Conservation (phyloP, 306 rosid species). For the Malus fusca region DNA sequence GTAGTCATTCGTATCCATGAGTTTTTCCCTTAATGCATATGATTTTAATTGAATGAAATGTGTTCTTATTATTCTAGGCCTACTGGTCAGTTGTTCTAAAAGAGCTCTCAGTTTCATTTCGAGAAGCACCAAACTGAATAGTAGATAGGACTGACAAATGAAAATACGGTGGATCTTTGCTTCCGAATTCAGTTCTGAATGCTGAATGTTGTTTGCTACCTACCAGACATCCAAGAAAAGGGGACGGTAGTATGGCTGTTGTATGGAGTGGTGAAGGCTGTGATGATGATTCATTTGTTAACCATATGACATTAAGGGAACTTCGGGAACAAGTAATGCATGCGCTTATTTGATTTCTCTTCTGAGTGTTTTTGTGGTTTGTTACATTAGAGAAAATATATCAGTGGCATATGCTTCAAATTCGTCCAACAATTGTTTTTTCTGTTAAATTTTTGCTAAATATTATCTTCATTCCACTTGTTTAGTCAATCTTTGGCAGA, state of each 20-base stretch:
- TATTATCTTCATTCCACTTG: too few species aligned
- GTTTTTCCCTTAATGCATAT: background rate
- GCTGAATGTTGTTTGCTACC: too few species aligned
- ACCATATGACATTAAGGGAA: constrained; percentile 52
- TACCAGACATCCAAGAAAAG: too few species aligned
- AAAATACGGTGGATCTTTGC: too few species aligned
- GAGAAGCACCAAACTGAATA: constrained; percentile 42
- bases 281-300: constrained; percentile 49
- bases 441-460: too few species aligned
- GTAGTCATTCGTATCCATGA: background rate
- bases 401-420: too few species aligned
- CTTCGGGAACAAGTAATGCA: constrained; percentile 71
- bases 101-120: constrained; percentile 58
- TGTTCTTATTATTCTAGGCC: constrained; percentile 21
- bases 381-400: background rate
- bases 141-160: too few species aligned
- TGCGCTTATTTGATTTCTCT: constrained; percentile 15
- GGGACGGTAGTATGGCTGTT: too few species aligned
- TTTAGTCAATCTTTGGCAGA: too few species aligned
- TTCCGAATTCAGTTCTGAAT: too few species aligned
- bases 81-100: constrained; percentile 75
- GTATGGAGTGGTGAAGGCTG: constrained; percentile 62
- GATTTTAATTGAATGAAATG: background rate
- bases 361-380: background rate
- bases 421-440: background rate